These are phyloP conservation scores for Fusarium miscanthi DNA, from an alignment of 2,329 filamentous ascomycete species.

Conservation along the genomic window DNA sequence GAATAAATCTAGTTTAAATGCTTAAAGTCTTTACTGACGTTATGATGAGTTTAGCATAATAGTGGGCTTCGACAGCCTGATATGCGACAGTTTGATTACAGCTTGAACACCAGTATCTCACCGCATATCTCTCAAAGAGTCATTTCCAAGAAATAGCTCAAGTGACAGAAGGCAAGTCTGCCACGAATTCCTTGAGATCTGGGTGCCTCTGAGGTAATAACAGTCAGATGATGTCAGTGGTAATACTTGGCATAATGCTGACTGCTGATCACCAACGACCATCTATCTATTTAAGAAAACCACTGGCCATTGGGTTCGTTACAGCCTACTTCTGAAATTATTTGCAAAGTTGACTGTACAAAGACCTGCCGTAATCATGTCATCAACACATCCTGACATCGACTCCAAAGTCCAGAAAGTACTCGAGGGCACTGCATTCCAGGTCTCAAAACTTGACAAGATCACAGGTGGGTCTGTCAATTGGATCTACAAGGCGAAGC, in stretches of 20 bases:
- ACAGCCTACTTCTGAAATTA: background rate
- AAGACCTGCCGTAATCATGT: background rate
- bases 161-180: too few species aligned
- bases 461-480: conserved; percentile 10
- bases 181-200: background rate
- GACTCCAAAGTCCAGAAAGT: background rate
- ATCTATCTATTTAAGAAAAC: too few species aligned
- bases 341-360: background rate
- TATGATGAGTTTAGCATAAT: too few species aligned
- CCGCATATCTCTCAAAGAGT: too few species aligned
- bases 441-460: background rate
- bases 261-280: background rate
- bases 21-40: too few species aligned
- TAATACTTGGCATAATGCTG: background rate
- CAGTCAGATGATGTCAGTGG: conserved; percentile 6
- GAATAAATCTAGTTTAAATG: too few species aligned
- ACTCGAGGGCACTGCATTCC: background rate
- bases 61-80: too few species aligned
- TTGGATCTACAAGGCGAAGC: background rate
- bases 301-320: accelerated
- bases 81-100: too few species aligned
- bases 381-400: background rate
- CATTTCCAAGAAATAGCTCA: too few species aligned
- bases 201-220: background rate
- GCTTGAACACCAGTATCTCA: too few species aligned